Percentiles rank a stretch among this genome's conserved stretches.
Conservation (phyloP, 345 rosid species). For the Melaleuca alternifolia region DNA sequence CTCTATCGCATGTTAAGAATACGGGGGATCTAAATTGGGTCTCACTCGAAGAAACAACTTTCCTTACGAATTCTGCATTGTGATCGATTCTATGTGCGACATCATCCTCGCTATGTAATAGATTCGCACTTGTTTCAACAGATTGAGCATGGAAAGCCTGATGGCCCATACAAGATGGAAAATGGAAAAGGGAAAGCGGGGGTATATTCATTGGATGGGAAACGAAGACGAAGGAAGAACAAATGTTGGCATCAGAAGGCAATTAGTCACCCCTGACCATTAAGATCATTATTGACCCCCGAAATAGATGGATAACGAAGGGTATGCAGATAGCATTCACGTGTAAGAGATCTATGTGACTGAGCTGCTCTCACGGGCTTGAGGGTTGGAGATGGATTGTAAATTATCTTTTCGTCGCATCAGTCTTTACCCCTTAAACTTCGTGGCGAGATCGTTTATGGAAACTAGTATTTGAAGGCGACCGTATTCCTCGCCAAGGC, state of each 20-base stretch:
- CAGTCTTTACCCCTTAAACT: slow-evolving; percentile 4
- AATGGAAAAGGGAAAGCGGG: neutral
- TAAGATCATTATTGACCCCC: neutral
- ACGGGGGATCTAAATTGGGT: neutral
- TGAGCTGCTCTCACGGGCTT: neutral
- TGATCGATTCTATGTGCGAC: neutral
- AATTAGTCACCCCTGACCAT: neutral
- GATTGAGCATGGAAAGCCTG: neutral
- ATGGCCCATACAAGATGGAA: neutral
- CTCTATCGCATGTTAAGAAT: neutral
- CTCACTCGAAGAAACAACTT: neutral
- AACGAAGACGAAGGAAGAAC: neutral
- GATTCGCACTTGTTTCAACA: no score
- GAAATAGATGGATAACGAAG: neutral
- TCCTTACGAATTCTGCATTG: neutral
- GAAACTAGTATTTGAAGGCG: slow-evolving; percentile 11
- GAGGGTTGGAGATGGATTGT: slow-evolving; percentile 9
- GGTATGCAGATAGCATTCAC: neutral
- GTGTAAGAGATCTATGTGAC: neutral
- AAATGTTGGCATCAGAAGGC: neutral
- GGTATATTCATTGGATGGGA: neutral
- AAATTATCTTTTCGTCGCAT: slow-evolving; percentile 9
- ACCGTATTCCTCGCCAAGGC: slow-evolving; percentile 20
- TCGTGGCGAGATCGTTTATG: slow-evolving; percentile 11
- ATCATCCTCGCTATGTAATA: no score